phyloP scores from a whole-genome alignment of 495 filamentous ascomycete genomes.

The Alectoria sarmentosa region DNA sequence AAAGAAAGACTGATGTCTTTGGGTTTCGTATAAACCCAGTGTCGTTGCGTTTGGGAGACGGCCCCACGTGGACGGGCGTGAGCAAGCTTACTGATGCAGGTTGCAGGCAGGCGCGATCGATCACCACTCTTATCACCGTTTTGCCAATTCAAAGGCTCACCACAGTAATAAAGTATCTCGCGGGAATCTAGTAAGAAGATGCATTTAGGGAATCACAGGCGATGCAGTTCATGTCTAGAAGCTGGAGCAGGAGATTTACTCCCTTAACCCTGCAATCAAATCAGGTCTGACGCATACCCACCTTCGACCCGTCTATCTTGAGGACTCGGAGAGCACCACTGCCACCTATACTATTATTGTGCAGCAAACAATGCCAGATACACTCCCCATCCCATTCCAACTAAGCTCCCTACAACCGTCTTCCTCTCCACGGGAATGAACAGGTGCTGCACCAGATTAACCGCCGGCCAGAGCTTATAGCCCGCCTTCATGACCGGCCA shows the following conservation, averaged over 20 bases:
- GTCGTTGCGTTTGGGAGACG: background rate
- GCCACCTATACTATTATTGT: constrained; percentile 8
- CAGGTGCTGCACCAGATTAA: constrained; percentile 71
- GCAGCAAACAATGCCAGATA: constrained; percentile 70
- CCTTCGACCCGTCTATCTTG: background rate
- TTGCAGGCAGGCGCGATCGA: background rate
- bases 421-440: constrained; percentile 70
- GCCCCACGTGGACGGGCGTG: background rate
- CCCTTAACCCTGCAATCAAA: background rate
- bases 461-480: constrained; percentile 77
- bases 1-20: no score
- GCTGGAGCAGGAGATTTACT: background rate
- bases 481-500: constrained; percentile 64
- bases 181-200: background rate
- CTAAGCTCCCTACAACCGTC: constrained; percentile 68
- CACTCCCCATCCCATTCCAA: constrained; percentile 79
- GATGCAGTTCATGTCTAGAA: background rate
- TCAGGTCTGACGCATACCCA: background rate
- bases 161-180: background rate
- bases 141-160: background rate
- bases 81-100: background rate
- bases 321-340: background rate
- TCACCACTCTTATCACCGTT: background rate
- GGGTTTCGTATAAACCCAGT: background rate
- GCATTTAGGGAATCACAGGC: background rate